These are phyloP conservation scores for Cercospora canescens DNA, from an alignment of 2,329 filamentous ascomycete genomes.

Conservation along the genomic window DNA sequence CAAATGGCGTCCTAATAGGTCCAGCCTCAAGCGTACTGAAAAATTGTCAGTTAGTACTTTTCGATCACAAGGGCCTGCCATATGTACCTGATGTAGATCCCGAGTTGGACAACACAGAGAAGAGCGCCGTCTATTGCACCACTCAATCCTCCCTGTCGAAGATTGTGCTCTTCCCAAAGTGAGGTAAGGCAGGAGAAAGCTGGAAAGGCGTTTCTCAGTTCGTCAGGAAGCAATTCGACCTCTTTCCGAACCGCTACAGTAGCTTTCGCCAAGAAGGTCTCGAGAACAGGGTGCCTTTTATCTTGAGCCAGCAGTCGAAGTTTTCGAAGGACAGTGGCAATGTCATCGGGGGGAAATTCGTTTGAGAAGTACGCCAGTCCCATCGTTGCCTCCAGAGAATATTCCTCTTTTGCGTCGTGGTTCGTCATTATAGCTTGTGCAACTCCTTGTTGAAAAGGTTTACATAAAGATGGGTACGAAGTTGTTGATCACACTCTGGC, in stretches of 20 bases:
- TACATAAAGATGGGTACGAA: not conserved
- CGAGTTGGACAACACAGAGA: conserved; percentile 44
- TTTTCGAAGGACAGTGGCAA: conserved; percentile 42
- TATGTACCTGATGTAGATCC: conserved; percentile 43
- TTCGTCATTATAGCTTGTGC: not conserved
- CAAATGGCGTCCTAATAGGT: not conserved
- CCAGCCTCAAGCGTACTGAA: not conserved
- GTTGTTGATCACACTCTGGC: not conserved
- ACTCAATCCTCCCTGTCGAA: conserved; percentile 44
- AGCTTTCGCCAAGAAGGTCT: conserved; percentile 44
- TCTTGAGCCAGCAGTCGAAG: conserved; percentile 43
- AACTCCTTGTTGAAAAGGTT: not conserved
- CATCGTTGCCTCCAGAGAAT: not conserved
- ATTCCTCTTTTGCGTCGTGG: not conserved
- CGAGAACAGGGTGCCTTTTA: conserved; percentile 38
- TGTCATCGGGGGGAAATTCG: conserved; percentile 51
- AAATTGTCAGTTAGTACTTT: not conserved
- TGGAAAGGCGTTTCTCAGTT: conserved; percentile 35
- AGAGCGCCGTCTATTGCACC: conserved; percentile 50
- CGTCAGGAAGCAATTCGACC: conserved; percentile 34
- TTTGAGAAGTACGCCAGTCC: conserved; percentile 48
- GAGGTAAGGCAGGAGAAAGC: conserved; percentile 42
- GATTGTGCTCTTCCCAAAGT: conserved; percentile 35
- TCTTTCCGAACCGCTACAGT: conserved; percentile 45
- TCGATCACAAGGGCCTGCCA: not conserved